Conservation (phyloP, 169 alveolate genomes). For the Plasmodium knowlesi region DNA sequence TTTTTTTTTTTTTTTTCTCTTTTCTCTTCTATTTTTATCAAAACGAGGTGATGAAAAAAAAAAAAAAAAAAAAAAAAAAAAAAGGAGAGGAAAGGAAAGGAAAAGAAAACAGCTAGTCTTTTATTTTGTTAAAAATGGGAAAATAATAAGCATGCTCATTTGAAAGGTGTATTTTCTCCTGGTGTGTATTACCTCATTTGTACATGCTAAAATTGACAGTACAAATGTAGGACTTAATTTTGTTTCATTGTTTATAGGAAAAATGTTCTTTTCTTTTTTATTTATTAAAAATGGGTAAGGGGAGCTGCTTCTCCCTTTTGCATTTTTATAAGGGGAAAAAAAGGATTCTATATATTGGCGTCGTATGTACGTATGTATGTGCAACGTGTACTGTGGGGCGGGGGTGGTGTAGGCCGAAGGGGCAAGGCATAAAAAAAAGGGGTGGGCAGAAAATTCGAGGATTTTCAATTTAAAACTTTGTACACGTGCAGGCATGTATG, state of each 20-base stretch:
- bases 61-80: slow-evolving; percentile 1
- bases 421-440: not conserved
- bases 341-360: not conserved
- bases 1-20: not conserved
- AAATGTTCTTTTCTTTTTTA: not conserved
- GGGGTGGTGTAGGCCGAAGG: not conserved
- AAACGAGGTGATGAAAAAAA: not conserved
- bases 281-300: not conserved
- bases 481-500: not conserved
- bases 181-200: not conserved
- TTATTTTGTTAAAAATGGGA: slow-evolving; percentile 27
- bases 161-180: not conserved
- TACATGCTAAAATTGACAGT: not conserved
- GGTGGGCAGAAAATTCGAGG: not conserved
- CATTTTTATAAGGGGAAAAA: not conserved
- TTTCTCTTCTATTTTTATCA: not conserved
- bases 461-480: not conserved
- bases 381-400: not conserved
- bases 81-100: not conserved
- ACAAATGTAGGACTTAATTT: not conserved
- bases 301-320: not conserved
- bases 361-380: not conserved
- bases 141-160: not conserved
- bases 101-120: not conserved
- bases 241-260: not conserved